Evolutionary conservation across 1,284 basidiomycete species (phyloP), one percentile per base, ranked within the genome.

Genomic region (Schizophyllum amplum): DNA sequence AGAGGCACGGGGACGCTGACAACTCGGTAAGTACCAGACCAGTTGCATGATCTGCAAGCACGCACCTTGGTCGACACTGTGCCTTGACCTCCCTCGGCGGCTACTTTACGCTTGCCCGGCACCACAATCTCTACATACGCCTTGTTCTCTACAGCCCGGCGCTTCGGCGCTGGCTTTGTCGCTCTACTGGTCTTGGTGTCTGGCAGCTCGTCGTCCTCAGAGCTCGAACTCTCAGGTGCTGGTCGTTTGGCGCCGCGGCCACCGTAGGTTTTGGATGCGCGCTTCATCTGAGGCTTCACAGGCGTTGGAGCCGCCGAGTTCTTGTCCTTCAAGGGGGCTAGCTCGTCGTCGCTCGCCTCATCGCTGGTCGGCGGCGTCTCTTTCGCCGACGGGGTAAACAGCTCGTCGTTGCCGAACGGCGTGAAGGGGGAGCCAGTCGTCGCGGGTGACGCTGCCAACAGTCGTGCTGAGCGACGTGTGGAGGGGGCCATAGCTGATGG

Each of bases 71-170:
- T 24, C 24, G 7, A 24, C 24, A 7, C 11, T 2, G n/a, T 15
- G 20, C 26, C 46, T 57, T 62, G 5, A 23, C 53, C 24, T 51
- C 57, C n/a, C 46, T 6, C 33, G n/a, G 23, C 2, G 33, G 53
- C 25, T 33, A 23, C 17, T 13, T 7, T 9, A 24, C 23, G 20
- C 22, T 48, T 23, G 33, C 24, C 21, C 62, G 73, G 54, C 24
- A 54, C 17, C 26, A 67, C 66, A 48, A 82, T 69, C 63, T 79
- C 77, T 57, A 83, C 76, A 64, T 74, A 84, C 24, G 72, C 75
- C 57, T 66, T 62, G 51, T 71, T 70, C 49, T 67, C 64, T 20
- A 72, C 58, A 25, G 66, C 70, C 61, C 81, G 74, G 54, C 80
- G 77, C 65, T 84, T 86, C 5, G 67, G 46, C 4, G 69, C 60